phyloP scores from a whole-genome alignment of 2,329 filamentous ascomycete species.

The Colletotrichum noveboracense region DNA sequence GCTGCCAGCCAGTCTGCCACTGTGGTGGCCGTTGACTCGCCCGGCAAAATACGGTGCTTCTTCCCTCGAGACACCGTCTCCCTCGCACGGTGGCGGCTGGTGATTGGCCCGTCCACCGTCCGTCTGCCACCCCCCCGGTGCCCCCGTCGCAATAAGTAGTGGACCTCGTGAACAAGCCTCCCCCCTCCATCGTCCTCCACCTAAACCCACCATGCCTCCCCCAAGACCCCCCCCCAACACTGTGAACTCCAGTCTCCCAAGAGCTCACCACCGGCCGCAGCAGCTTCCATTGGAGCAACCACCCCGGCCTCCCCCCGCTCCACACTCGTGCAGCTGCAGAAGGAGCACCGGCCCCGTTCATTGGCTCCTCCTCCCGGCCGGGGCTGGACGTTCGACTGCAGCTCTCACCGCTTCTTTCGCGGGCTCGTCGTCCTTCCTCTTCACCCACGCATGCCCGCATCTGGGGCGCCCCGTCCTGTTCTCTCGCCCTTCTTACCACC shows the following conservation, averaged over 20 bases:
- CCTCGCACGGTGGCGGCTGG: conserved; percentile 17
- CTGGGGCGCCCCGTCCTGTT: conserved; percentile 11
- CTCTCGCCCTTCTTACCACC: conserved; percentile 20
- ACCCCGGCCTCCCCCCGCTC: conserved; percentile 11
- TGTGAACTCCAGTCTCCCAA: not conserved
- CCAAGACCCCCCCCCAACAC: not conserved
- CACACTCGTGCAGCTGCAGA: conserved; percentile 26
- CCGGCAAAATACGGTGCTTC: conserved; percentile 21
- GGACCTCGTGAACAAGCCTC: conserved; percentile 20
- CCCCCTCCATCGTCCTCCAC: not conserved
- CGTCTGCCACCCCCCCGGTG: not conserved
- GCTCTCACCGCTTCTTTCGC: conserved; percentile 35
- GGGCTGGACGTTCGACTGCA: conserved; percentile 31
- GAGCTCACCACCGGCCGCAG: conserved; percentile 15
- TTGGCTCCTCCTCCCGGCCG: conserved; percentile 28
- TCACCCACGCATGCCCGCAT: conserved; percentile 24
- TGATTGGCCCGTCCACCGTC: conserved; percentile 21
- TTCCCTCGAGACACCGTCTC: not conserved
- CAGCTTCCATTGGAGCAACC: conserved; percentile 8
- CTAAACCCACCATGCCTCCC: not conserved
- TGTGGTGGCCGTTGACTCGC: not conserved
- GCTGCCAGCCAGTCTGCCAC: not conserved
- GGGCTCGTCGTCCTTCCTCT: conserved; percentile 24
- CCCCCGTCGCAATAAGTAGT: conserved; percentile 1
- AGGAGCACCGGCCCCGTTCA: conserved; percentile 22